Evolutionary conservation across 2,329 filamentous ascomycete species (phyloP), one percentile per base, ranked within the genome.

Genomic region (Orbilia javanica): DNA sequence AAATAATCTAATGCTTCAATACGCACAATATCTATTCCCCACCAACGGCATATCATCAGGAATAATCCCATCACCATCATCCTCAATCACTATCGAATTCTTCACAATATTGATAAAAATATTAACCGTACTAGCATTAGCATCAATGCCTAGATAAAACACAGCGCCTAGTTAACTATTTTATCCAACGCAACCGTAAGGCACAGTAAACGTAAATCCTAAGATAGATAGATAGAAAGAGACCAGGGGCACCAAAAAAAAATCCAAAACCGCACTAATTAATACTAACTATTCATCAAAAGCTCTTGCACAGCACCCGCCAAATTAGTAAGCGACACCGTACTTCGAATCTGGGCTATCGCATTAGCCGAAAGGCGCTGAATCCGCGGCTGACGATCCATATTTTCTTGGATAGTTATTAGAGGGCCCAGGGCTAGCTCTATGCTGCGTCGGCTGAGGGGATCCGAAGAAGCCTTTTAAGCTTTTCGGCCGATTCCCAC

Each of bases 1-100:
- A 39, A 36, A 11, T 18, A 34, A 55, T 4, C 13, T 29, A 22
- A 18, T n/a, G 25, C 1, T 53, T 31, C 3, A 36, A 39, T 27
- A 63, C 62, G 52, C 62, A 80, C 81, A 75, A 57, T 96, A 89
- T 63, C 89, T 85, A 84, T 90, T 93, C 6, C 81, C 81, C 13
- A 82, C 27, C 15, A 80, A 60, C 3, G 22, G 15, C 60, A 98
- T 97, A 80, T 97, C 94, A 1, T 83, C 82, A 0, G 92, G 89
- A 0, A 86, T 83, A 53, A 99, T 96, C 0, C 96, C 96, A 15
- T 86, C 71, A 0, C 96, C 96, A 84, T 98, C 88, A 83, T 99
- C 96, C 82, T 97, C 92, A 4, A 97, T 88, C 0, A 87, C 87
- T 83, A 94, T 97, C 80, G 88, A 89, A 4, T 94, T 95, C 25